Conservation (phyloP, 176 grass and related monocot genomes). For the Aegilops longissima region DNA sequence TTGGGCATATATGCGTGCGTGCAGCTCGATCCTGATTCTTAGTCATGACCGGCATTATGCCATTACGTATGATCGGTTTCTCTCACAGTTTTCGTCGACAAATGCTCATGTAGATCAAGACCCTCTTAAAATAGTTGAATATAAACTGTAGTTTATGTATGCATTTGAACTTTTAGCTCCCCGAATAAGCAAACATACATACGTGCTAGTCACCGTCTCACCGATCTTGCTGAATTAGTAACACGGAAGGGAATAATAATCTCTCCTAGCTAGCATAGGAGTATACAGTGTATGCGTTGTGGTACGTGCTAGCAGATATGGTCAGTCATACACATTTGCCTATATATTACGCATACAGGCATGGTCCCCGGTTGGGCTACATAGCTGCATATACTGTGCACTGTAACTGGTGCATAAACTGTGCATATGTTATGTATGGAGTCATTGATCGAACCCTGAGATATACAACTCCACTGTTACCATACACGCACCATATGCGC, state of each 20-base stretch:
- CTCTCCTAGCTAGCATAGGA: too few relatives aligned
- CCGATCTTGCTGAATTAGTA: too few relatives aligned
- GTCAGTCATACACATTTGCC: background rate
- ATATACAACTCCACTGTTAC: background rate
- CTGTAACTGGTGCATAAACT: background rate
- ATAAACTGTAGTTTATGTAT: too few relatives aligned
- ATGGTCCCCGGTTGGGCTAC: background rate
- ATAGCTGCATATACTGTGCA: background rate
- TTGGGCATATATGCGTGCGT: constrained; percentile 20
- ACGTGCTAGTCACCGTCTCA: too few relatives aligned
- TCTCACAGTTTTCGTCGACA: too few relatives aligned
- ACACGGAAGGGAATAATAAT: too few relatives aligned
- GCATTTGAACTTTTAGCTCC: too few relatives aligned
- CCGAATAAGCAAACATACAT: too few relatives aligned
- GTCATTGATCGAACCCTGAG: background rate
- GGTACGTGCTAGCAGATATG: background rate
- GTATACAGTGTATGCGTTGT: background rate
- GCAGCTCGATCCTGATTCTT: background rate
- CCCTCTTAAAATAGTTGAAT: too few relatives aligned
- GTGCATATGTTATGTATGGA: too few relatives aligned
- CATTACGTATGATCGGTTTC: too few relatives aligned
- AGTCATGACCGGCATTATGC: background rate
- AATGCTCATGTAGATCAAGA: too few relatives aligned
- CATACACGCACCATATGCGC: background rate
- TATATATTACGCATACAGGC: background rate